Percentiles rank a stretch among this genome's conserved stretches.
Conservation (phyloP, 2,329 filamentous ascomycete species). For the Aspergillus texensis region DNA sequence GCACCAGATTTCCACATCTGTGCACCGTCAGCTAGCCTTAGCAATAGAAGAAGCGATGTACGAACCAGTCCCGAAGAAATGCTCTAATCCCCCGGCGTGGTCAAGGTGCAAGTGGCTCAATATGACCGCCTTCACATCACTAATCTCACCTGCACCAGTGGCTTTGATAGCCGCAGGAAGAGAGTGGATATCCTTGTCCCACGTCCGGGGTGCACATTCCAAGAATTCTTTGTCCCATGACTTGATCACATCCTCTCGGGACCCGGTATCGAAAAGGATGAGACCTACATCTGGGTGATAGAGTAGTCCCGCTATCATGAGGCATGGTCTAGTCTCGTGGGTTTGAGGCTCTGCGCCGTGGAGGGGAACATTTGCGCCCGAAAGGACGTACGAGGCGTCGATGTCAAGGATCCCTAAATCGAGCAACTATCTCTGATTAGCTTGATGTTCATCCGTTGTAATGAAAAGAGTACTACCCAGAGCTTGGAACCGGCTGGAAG, state of each 20-base stretch:
- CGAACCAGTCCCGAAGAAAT: background rate
- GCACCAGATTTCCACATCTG: constrained; percentile 1
- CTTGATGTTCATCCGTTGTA: background rate
- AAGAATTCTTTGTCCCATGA: background rate
- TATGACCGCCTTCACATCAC: background rate
- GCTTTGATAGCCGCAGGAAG: background rate
- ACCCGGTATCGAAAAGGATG: background rate
- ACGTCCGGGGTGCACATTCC: background rate
- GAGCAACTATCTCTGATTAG: background rate
- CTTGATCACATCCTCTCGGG: background rate
- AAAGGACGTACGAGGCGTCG: background rate
- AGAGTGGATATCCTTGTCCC: background rate
- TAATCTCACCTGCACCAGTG: background rate
- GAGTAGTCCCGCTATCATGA: background rate
- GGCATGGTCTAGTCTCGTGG: background rate
- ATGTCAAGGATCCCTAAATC: background rate
- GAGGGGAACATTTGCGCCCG: background rate
- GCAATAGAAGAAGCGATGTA: background rate
- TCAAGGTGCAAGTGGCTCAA: constrained; percentile 5
- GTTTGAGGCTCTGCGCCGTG: background rate
- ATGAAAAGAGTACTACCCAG: background rate
- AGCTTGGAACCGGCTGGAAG: background rate
- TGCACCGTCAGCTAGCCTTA: background rate
- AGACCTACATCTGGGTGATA: constrained; percentile 1
- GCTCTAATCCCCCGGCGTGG: constrained; percentile 3